phyloP scores from a whole-genome alignment of 345 rosid genomes.

The Gossypium raimondii region DNA sequence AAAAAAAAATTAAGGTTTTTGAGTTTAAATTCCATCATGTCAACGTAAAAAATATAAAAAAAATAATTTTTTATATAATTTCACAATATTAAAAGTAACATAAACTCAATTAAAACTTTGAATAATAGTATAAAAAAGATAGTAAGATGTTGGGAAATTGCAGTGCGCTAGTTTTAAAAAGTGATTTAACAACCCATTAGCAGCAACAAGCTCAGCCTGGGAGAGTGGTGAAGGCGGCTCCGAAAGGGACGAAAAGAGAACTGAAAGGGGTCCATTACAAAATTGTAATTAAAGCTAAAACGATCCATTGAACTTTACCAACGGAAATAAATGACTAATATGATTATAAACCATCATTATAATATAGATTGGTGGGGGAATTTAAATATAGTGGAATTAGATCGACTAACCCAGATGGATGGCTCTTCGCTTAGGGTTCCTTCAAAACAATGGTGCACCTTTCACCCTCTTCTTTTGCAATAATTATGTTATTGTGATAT shows the following conservation, averaged over 20 bases:
- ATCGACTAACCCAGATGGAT: neutral
- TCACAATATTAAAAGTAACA: no score
- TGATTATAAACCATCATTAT: neutral
- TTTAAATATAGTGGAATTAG: neutral
- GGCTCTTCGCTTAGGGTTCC: neutral
- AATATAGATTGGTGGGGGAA: neutral
- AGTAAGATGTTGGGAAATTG: no score
- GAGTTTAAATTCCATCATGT: no score
- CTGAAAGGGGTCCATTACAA: neutral
- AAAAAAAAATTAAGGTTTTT: no score
- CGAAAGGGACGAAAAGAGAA: neutral
- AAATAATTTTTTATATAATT: no score
- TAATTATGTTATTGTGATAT: no score
- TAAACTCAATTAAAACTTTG: no score
- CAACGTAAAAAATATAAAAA: no score
- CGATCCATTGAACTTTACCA: neutral
- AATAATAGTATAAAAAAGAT: no score
- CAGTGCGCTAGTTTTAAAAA: neutral
- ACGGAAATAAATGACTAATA: neutral
- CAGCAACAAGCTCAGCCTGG: no score
- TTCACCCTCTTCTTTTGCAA: neutral
- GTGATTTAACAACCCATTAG: neutral
- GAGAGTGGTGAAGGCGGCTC: slow-evolving; percentile 9
- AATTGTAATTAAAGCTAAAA: neutral
- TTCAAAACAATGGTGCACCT: neutral